These are phyloP conservation scores for Yamadazyma dendronema DNA, from an alignment of 1,139 yeast species.

Conservation along the genomic window DNA sequence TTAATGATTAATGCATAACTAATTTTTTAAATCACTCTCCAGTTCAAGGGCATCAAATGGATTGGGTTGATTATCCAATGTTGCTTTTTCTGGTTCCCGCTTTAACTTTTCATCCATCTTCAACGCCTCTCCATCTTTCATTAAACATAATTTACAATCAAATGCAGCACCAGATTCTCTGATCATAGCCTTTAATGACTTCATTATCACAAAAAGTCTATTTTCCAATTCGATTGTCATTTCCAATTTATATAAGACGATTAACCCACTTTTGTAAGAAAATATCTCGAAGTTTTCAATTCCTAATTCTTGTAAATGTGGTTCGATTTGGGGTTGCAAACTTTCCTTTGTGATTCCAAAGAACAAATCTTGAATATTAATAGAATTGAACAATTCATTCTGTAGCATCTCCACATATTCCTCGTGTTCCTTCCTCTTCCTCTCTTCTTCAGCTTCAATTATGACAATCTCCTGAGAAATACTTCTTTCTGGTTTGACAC, in stretches of 20 bases:
- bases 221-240: constrained; percentile 31
- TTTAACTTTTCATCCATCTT: constrained; percentile 24
- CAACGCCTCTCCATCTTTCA: constrained; percentile 35
- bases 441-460: constrained; percentile 22
- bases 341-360: constrained; percentile 52
- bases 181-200: constrained; percentile 28
- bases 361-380: constrained; percentile 52
- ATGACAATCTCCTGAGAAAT: constrained; percentile 32
- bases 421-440: constrained; percentile 21
- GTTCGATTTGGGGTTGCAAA: constrained; percentile 19
- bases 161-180: constrained; percentile 46
- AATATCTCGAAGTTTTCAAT: constrained; percentile 13
- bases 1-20: constrained; percentile 9
- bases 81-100: constrained; percentile 5
- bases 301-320: constrained; percentile 2
- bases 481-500: constrained; percentile 29
- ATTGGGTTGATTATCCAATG: constrained; percentile 13
- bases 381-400: constrained; percentile 43
- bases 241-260: constrained; percentile 11
- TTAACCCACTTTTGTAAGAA: constrained; percentile 3
- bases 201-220: constrained; percentile 31
- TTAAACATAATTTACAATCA: constrained; percentile 44
- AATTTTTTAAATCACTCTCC: constrained; percentile 5
- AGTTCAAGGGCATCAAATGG: constrained; percentile 18
- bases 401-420: constrained; percentile 13